A percentile compares a stretch with the other conserved stretches of the same genome.
phyloP scores from a whole-genome alignment of 345 rosid species.

The Aquilaria malaccensis region DNA sequence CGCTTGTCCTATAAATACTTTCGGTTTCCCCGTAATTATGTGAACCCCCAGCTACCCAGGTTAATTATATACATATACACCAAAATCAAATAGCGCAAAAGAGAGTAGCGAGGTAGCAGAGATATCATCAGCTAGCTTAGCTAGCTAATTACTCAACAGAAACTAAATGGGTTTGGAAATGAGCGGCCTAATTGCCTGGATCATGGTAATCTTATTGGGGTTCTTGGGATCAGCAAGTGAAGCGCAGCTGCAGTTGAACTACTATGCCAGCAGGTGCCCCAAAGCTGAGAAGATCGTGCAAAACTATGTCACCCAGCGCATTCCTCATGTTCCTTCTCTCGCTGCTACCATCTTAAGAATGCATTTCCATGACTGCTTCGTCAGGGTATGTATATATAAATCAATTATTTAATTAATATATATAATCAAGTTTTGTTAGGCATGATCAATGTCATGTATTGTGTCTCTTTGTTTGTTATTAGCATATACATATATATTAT shows the following conservation, averaged over 20 bases:
- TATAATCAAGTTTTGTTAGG: not conserved
- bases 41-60: no score
- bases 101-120: no score
- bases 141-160: no score
- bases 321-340: constrained; percentile 62
- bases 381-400: constrained; percentile 32
- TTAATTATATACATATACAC: no score
- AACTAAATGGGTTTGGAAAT: constrained; percentile 16
- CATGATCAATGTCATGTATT: not conserved
- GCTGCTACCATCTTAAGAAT: constrained; percentile 73
- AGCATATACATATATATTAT: no score
- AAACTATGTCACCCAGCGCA: constrained; percentile 47
- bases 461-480: no score
- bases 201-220: constrained; percentile 25
- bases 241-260: constrained; percentile 55
- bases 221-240: constrained; percentile 20
- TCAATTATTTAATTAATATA: not conserved
- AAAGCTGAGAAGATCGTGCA: constrained; percentile 59
- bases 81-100: no score
- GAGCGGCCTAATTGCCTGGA: constrained; percentile 15
- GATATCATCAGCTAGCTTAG: no score
- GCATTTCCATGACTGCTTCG: constrained; percentile 94
- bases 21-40: no score
- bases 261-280: constrained; percentile 62
- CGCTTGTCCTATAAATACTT: no score